These are phyloP conservation scores for Ophiostoma novo-ulmi DNA, from an alignment of 2,329 filamentous ascomycete genomes.

Conservation along the genomic window DNA sequence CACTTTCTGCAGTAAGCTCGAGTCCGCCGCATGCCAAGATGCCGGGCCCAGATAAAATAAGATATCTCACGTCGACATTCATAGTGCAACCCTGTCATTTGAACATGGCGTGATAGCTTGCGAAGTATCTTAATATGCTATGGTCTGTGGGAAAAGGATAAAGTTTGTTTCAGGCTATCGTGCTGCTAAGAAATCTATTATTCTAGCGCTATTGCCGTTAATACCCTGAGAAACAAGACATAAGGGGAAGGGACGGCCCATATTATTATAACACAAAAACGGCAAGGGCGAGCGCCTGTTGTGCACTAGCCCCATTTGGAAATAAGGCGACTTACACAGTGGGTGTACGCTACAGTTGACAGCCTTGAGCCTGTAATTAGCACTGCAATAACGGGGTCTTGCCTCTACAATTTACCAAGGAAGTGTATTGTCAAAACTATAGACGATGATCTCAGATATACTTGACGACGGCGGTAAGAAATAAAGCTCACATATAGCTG, in stretches of 20 bases:
- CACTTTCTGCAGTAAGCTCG: neutral
- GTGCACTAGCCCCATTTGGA: conserved; percentile 7
- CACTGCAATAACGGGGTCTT: neutral
- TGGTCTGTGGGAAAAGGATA: neutral
- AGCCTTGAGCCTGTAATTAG: no score
- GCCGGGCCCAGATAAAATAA: neutral
- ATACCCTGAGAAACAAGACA: neutral
- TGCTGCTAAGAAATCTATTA: neutral
- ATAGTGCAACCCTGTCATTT: neutral
- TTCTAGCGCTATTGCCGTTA: neutral
- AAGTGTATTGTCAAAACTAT: no score
- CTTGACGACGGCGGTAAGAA: no score
- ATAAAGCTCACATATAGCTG: neutral
- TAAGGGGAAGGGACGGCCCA: neutral
- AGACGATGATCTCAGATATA: neutral
- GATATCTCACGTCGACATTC: neutral
- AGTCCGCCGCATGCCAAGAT: conserved; percentile 7
- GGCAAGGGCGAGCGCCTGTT: neutral
- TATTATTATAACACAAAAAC: neutral
- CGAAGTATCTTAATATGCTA: neutral
- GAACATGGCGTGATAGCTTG: neutral
- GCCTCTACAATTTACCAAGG: no score
- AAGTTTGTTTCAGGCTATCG: neutral
- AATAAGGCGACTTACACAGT: conserved; percentile 12
- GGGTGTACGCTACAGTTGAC: neutral